These are phyloP conservation scores for Saccharomycopsis fibuligera DNA, from an alignment of 805 yeast genomes.

Conservation along the genomic window DNA sequence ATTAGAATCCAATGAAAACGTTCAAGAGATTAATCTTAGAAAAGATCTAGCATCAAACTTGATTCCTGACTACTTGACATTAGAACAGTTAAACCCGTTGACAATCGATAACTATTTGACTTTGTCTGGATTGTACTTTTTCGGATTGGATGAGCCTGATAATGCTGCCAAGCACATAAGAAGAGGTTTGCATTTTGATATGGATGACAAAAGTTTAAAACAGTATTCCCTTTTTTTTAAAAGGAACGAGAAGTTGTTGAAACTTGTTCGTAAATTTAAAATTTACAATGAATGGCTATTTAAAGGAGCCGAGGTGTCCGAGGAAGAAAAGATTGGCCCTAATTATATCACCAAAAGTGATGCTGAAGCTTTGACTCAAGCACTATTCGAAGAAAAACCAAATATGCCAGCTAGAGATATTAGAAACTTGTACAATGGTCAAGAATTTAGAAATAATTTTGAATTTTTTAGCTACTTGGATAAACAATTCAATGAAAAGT, in stretches of 20 bases:
- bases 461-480: conserved; percentile 21
- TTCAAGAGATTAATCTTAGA: conserved; percentile 1
- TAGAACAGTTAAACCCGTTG: conserved; percentile 15
- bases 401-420: conserved; percentile 20
- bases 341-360: conserved; percentile 38
- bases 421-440: conserved; percentile 23
- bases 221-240: conserved; percentile 39
- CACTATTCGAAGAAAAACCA: conserved; percentile 15
- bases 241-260: conserved; percentile 30
- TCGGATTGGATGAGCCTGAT: conserved; percentile 46
- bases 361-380: not conserved
- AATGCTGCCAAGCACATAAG: conserved; percentile 46
- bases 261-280: conserved; percentile 40
- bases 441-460: conserved; percentile 22
- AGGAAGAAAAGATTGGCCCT: conserved; percentile 33
- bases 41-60: conserved; percentile 11
- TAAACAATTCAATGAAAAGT: conserved; percentile 8
- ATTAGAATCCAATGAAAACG: conserved; percentile 1
- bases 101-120: conserved; percentile 10
- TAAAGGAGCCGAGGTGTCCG: conserved; percentile 28
- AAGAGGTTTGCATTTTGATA: conserved; percentile 71
- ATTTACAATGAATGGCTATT: conserved; percentile 33
- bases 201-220: conserved; percentile 56
- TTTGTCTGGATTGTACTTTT: conserved; percentile 38
- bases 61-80: conserved; percentile 15